Base-by-base conservation (phyloP, 2,329 filamentous ascomycete species). In the Sporothrix sp. region DNA sequence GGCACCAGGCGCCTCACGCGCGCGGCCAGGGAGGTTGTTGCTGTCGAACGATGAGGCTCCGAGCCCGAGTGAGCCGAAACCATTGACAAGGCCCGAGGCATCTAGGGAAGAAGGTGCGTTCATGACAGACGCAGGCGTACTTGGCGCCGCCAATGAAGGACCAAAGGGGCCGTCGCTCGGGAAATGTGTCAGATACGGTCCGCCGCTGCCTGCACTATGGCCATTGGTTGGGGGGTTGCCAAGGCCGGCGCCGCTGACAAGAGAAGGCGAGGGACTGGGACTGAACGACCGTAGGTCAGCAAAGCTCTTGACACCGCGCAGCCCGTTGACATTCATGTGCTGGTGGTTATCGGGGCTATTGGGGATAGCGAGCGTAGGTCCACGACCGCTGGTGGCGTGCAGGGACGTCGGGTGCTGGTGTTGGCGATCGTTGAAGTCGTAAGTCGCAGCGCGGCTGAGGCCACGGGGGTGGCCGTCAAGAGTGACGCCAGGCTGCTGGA, bases 221-320 rank as follows among this genome's bases (percentile, higher is more conserved):
- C 60, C 33, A 61, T 54, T 58, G 57, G 39, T 58, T 28, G 58
- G 57, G 2, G 57, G 54, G 16, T 56, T 51, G 60, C 74, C 73
- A 45, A 87, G 71, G 54, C 76, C 53, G 13, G 45, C 48, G 23
- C 70, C 66, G 47, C 58, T 57, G 28, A 55, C 52, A 16, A 87
- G 88, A 11, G 93, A 95, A 7, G 84, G 84, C 3, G 87, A 91
- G 6, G 93, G 91, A 59, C 91, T 97, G 10, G 91, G 91, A 14
- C 90, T 96, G 69, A 94, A 95, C 1, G 90, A 95, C 57, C 91
- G 85, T 56, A 98, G 72, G 64, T 98, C 93, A 32, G 91, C 93
- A 65, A 96, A 96, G 46, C 91, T 97, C 73, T 97, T 97, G 55
- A 91, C 93, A 25, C 87, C 87, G 38, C 93, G 84, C 32, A 98